Evolutionary conservation across 1,284 basidiomycete genomes (phyloP), one percentile per base, ranked within the genome.

Genomic region (Paramarasmius palmivorus): DNA sequence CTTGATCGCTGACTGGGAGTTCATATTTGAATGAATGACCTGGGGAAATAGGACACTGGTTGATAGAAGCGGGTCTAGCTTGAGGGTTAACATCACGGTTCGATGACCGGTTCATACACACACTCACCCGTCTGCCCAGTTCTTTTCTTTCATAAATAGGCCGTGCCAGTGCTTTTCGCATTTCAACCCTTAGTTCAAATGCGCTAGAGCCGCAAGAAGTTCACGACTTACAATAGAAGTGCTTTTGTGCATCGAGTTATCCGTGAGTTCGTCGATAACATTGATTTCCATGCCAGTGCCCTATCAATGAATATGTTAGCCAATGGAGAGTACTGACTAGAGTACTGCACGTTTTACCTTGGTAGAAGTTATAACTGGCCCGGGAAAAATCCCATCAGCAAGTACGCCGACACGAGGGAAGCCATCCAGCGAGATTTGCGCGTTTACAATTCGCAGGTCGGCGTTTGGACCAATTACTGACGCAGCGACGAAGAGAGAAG

Each of bases 11-110:
- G 37, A 17, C 36, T 14, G 49, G 26, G 29, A 50, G 17, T 14
- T 50, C 37, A n/a, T 50, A 50, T 23, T 25, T 17, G 25, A 50
- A 50, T 10, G 49, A 50, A 41, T 50, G 49, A 4, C 49, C 49
- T 8, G 49, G 49, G 8, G 49, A 39, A 22, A 50, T 50, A 3
- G 49, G 49, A 23, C 49, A 50, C 19, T 50, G 49, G 37, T 20
- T 50, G 22, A 41, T 37, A 20, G 22, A 39, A 22, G 37, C 15
- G 7, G 49, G 23, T 29, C 49, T 50, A 6, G 3, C n/a, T 17
- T 25, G 14, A 46, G 14, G 8, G 14, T 4, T 32, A 7, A 46
- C n/a, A n/a, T 9, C 15, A 15, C 4, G 17, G 29, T 10, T 6
- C 19, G 22, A 4, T 17, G 32, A 17, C 25, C 25, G 15, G n/a